A percentile compares a stretch with the other conserved stretches of the same genome.
Evolutionary conservation across 2,329 filamentous ascomycete genomes (phyloP).

Genomic region (Aspergillus vadensis): DNA sequence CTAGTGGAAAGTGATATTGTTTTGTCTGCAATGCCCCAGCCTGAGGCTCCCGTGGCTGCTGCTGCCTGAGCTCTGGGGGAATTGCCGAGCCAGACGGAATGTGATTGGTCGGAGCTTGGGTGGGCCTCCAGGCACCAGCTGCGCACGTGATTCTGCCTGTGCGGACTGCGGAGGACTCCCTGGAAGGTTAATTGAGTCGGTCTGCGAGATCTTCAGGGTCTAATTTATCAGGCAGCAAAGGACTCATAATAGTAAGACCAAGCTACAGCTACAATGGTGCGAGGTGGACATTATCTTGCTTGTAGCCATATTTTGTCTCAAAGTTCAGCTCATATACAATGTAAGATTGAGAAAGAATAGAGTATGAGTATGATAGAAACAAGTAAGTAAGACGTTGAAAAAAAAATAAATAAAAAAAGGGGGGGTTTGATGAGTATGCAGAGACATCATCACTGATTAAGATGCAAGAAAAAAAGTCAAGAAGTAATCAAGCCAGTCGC

Average conservation of each 20-base stretch:
- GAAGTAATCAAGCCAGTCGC: conserved; percentile 9
- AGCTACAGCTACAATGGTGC: too few species aligned
- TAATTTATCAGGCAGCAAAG: neutral
- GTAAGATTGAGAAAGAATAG: too few species aligned
- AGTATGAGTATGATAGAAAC: too few species aligned
- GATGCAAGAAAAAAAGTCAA: neutral
- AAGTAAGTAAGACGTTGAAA: too few species aligned
- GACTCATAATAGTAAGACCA: too few species aligned
- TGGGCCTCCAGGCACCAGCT: conserved; percentile 2
- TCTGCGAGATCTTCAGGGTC: neutral
- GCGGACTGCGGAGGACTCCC: neutral
- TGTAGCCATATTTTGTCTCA: too few species aligned
- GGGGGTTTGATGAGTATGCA: too few species aligned
- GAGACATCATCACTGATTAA: too few species aligned
- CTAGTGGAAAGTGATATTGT: neutral
- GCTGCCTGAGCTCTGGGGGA: conserved; percentile 1
- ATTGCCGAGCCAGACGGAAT: neutral
- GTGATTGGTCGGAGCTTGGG: neutral
- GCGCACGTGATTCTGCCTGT: conserved; percentile 5
- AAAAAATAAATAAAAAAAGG: too few species aligned
- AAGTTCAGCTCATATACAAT: too few species aligned
- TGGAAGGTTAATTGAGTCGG: neutral
- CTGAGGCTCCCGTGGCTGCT: conserved; percentile 3
- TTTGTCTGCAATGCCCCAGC: neutral
- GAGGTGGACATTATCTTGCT: too few species aligned